Percentiles rank a stretch among this genome's conserved stretches.
These are phyloP conservation scores for Apophysomyces elegans DNA, from an alignment of 371 early-diverging fungal genomes.

Conservation along the genomic window DNA sequence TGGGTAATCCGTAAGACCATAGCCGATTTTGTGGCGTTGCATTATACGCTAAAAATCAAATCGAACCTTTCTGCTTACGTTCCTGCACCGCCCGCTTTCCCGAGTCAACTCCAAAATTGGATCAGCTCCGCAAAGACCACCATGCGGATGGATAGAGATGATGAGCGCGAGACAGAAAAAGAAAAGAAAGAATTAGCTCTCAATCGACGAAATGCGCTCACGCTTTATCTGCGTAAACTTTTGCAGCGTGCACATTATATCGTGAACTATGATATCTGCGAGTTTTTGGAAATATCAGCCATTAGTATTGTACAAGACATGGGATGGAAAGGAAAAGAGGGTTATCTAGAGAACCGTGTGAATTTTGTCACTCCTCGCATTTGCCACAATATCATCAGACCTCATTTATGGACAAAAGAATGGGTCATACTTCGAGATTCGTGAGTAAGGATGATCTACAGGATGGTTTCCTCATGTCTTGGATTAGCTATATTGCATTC, in stretches of 20 bases:
- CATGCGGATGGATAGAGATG: constrained; percentile 21
- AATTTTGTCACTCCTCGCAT: constrained; percentile 47
- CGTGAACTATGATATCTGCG: constrained; percentile 73
- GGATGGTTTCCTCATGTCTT: background rate
- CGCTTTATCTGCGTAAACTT: constrained; percentile 63
- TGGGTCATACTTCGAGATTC: constrained; percentile 84
- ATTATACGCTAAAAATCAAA: constrained; percentile 62
- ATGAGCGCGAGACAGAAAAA: constrained; percentile 20
- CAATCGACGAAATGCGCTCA: constrained; percentile 67
- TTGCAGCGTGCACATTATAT: constrained; percentile 61
- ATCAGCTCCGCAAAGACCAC: constrained; percentile 42
- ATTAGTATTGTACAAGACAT: constrained; percentile 74
- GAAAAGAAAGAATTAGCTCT: constrained; percentile 44
- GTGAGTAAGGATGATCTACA: constrained; percentile 33
- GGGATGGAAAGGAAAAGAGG: constrained; percentile 90
- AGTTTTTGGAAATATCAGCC: constrained; percentile 80
- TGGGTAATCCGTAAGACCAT: constrained; percentile 76
- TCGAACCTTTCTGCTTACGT: constrained; percentile 33
- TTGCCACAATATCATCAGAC: constrained; percentile 40
- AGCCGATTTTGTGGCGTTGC: constrained; percentile 71
- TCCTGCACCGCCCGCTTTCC: constrained; percentile 46
- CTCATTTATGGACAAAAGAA: constrained; percentile 60
- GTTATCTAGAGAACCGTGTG: constrained; percentile 65
- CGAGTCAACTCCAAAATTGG: constrained; percentile 47
- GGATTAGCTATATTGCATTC: constrained; percentile 55